phyloP scores from a whole-genome alignment of 345 rosid genomes.

The Heritiera littoralis region DNA sequence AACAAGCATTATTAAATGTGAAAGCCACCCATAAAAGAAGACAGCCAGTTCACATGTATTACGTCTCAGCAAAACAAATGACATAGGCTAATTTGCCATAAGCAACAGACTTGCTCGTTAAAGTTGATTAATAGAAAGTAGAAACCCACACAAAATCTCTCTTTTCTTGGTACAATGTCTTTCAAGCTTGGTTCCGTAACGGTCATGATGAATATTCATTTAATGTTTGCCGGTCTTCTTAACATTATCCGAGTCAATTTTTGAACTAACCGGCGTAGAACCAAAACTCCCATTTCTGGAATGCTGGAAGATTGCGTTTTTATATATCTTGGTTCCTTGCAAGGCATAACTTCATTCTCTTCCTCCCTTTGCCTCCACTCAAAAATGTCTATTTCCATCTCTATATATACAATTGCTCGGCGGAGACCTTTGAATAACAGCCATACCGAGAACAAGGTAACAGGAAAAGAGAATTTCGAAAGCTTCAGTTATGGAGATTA shows the following conservation, averaged over 20 bases:
- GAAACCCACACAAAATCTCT: background rate
- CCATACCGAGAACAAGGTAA: background rate
- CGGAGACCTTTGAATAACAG: background rate
- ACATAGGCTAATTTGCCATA: background rate
- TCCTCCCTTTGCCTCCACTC: constrained; percentile 43
- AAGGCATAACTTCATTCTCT: constrained; percentile 45
- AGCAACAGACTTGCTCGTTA: constrained; percentile 5
- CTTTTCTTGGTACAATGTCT: background rate
- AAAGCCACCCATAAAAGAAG: background rate
- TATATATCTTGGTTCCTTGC: constrained; percentile 48
- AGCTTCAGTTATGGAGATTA: constrained; percentile 24
- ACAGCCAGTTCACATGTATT: constrained; percentile 18
- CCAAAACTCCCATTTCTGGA: background rate
- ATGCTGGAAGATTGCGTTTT: background rate
- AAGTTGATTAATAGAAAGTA: background rate
- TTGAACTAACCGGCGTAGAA: background rate
- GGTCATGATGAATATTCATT: background rate
- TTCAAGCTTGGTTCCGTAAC: background rate
- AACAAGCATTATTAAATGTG: background rate
- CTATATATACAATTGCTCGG: constrained; percentile 9
- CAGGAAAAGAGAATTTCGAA: background rate
- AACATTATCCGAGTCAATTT: background rate
- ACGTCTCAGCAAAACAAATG: constrained; percentile 24
- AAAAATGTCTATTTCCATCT: constrained; percentile 14
- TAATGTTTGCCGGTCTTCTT: background rate